Percentiles rank a stretch among this genome's conserved stretches.
phyloP scores from a whole-genome alignment of 1,284 basidiomycete genomes.

The Sphagnurus paluster region DNA sequence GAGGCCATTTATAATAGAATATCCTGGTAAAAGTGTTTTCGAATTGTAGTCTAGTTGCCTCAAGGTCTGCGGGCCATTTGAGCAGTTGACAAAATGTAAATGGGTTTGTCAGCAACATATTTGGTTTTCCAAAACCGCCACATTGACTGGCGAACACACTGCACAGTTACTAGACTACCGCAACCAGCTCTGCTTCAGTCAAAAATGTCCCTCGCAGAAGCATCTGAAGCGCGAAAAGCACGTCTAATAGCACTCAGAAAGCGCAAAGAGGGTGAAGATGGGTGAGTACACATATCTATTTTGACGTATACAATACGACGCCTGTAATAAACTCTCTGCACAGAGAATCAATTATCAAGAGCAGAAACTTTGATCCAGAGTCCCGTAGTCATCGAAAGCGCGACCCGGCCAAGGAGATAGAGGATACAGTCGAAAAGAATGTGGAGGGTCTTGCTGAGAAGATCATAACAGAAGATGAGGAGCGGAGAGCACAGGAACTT shows the following conservation, averaged over 20 bases:
- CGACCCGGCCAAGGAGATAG: conserved; percentile 50
- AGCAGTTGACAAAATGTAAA: not conserved
- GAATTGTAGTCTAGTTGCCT: too few species aligned
- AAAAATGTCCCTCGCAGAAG: conserved; percentile 79
- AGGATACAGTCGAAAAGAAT: conserved; percentile 87
- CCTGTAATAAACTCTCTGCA: conserved; percentile 4
- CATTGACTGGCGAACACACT: not conserved
- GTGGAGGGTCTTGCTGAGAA: conserved; percentile 83
- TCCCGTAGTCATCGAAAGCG: conserved; percentile 76
- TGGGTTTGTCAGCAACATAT: conserved; percentile 9
- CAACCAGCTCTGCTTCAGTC: not conserved
- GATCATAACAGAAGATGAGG: conserved; percentile 86
- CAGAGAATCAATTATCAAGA: conserved; percentile 63
- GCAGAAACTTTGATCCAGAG: conserved; percentile 85
- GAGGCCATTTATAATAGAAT: conserved; percentile 6
- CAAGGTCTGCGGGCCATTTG: not conserved
- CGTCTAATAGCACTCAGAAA: conserved; percentile 81
- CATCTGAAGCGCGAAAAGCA: conserved; percentile 83
- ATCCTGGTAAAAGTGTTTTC: not conserved
- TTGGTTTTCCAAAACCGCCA: too few species aligned
- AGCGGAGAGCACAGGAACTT: conserved; percentile 82
- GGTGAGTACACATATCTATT: conserved; percentile 33
- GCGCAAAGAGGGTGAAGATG: conserved; percentile 55
- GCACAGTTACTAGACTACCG: not conserved
- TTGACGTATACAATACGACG: not conserved